Evolutionary conservation across 2,329 filamentous ascomycete species (phyloP).

Genomic region (Monilinia fructigena): DNA sequence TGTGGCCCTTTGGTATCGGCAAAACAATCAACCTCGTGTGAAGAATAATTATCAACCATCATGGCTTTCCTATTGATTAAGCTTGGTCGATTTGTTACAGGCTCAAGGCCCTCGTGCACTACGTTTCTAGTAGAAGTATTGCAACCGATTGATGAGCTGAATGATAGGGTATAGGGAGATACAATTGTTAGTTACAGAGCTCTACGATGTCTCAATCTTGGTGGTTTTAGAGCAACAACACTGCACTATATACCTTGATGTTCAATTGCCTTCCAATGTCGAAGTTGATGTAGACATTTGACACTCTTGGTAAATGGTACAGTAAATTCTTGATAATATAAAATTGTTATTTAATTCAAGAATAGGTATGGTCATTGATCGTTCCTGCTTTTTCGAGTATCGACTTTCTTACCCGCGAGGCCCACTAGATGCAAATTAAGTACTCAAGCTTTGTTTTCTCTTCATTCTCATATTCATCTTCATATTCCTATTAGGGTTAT

Average conservation of each 20-base stretch:
- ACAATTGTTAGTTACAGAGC: neutral
- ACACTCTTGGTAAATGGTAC: neutral
- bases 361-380: neutral
- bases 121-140: neutral
- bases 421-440: neutral
- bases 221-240: neutral
- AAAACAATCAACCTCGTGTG: neutral
- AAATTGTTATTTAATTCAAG: neutral
- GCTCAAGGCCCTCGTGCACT: neutral
- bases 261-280: neutral
- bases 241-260: neutral
- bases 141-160: neutral
- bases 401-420: neutral
- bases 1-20: neutral
- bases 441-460: constrained; percentile 3
- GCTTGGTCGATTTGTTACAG: constrained; percentile 10
- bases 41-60: neutral
- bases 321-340: neutral
- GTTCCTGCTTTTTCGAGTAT: constrained; percentile 21
- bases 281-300: neutral
- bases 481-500: constrained; percentile 6
- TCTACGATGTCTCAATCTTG: neutral
- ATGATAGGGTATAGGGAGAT: neutral
- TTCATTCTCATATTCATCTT: neutral
- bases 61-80: constrained; percentile 3